These are phyloP conservation scores for Suillus plorans DNA, from an alignment of 768 basidiomycete genomes.

Conservation along the genomic window DNA sequence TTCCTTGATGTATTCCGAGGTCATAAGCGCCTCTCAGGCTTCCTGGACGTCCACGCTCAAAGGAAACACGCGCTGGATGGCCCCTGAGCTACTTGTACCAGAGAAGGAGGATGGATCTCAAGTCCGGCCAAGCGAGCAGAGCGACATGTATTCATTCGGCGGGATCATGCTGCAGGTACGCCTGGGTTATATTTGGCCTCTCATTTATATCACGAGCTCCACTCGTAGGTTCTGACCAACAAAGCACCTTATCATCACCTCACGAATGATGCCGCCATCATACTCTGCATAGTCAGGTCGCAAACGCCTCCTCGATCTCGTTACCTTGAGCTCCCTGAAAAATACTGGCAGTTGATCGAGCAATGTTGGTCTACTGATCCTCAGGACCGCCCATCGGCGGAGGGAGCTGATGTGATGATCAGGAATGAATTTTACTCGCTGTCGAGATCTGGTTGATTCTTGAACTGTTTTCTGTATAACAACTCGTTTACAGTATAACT, in stretches of 20 bases:
- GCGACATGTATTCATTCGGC: conserved; percentile 45
- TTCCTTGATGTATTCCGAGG: conserved; percentile 35
- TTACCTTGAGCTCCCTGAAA: background rate
- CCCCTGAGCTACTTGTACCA: conserved; percentile 33
- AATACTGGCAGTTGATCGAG: background rate
- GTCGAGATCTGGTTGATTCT: too few relatives aligned
- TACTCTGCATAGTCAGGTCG: background rate
- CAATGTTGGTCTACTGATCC: background rate
- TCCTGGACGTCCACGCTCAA: background rate
- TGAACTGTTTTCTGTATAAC: too few relatives aligned
- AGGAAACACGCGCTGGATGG: conserved; percentile 45
- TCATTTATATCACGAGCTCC: conserved; percentile 15
- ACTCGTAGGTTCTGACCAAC: background rate
- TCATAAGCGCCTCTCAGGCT: conserved; percentile 17
- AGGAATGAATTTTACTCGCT: too few relatives aligned
- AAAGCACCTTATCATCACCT: background rate
- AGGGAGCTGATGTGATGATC: too few relatives aligned
- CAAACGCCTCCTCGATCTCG: background rate
- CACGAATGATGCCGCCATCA: background rate
- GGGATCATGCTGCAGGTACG: conserved; percentile 30
- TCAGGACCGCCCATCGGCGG: background rate
- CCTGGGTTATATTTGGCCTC: conserved; percentile 11
- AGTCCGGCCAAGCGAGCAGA: conserved; percentile 17
- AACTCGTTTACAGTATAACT: too few relatives aligned
- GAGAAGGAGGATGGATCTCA: background rate